These are phyloP conservation scores for Suhomyces tanzawaensis DNA, from an alignment of 805 yeast genomes.

Conservation along the genomic window DNA sequence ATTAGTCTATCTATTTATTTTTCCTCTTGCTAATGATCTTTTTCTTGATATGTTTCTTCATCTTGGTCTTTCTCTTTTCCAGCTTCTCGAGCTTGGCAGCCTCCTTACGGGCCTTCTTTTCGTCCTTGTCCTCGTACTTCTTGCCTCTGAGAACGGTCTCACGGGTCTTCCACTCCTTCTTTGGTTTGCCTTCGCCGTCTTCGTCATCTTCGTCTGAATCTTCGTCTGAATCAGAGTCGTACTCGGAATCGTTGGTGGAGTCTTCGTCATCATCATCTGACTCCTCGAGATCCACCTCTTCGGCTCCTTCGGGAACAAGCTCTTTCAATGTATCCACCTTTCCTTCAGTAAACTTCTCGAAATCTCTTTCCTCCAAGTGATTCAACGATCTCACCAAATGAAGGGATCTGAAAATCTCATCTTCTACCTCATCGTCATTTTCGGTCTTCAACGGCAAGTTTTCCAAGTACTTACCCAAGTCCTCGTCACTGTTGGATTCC, in stretches of 20 bases:
- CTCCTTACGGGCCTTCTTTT: conserved; percentile 70
- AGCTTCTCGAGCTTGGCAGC: conserved; percentile 73
- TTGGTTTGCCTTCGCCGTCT: conserved; percentile 2
- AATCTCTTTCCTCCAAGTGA: conserved; percentile 87
- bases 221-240: conserved; percentile 32
- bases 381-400: conserved; percentile 77
- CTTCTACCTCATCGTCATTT: conserved; percentile 58
- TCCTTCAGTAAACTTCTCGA: conserved; percentile 73
- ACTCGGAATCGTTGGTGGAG: conserved; percentile 26
- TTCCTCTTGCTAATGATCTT: conserved; percentile 55
- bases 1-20: conserved; percentile 10
- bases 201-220: conserved; percentile 16
- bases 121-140: conserved; percentile 74
- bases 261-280: conserved; percentile 27
- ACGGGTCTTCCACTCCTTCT: conserved; percentile 42
- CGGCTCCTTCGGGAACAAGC: conserved; percentile 40
- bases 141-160: conserved; percentile 57
- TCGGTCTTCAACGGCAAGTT: conserved; percentile 58
- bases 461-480: conserved; percentile 42
- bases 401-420: conserved; percentile 81
- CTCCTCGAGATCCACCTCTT: conserved; percentile 22
- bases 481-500: conserved; percentile 40
- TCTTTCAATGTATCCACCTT: conserved; percentile 75
- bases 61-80: conserved; percentile 76
- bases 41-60: conserved; percentile 82